phyloP scores from a whole-genome alignment of 306 rosid genomes.

The Cercis canadensis region DNA sequence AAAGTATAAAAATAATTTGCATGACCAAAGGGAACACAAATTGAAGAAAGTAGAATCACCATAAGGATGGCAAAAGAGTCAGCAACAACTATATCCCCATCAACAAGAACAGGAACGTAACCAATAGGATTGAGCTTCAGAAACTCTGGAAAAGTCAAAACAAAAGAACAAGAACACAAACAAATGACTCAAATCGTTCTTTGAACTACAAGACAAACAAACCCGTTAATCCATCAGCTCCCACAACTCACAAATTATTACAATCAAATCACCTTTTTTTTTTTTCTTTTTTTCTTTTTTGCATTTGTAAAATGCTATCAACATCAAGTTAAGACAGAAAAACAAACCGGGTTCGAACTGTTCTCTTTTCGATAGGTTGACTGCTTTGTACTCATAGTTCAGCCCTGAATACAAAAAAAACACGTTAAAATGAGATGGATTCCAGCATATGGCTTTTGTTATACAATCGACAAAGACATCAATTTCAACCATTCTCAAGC shows the following conservation, averaged over 20 bases:
- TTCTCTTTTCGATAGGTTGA: slow-evolving; percentile 61
- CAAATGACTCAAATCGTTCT: no score
- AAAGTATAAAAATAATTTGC: neutral
- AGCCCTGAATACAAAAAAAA: slow-evolving; percentile 46
- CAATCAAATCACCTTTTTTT: no score
- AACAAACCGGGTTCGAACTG: slow-evolving; percentile 60
- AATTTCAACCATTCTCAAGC: neutral
- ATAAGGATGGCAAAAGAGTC: slow-evolving; percentile 79
- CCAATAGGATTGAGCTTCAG: slow-evolving; percentile 71
- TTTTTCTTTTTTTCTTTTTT: no score
- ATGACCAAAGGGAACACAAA: neutral
- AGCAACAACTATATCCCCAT: slow-evolving; percentile 53
- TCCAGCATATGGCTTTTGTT: neutral
- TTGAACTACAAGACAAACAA: neutral
- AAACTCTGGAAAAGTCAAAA: slow-evolving; percentile 50
- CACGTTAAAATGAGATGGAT: neutral
- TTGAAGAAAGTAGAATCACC: slow-evolving; percentile 41
- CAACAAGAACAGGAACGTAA: slow-evolving; percentile 66
- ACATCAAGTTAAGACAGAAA: neutral
- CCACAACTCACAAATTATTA: neutral
- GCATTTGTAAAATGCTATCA: neutral
- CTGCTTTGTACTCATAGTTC: slow-evolving; percentile 58
- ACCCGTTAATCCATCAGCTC: neutral
- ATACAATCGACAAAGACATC: neutral
- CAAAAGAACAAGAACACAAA: neutral